Evolutionary conservation across 176 grass and related monocot species (phyloP).

Genomic region (Triticum turgidum): DNA sequence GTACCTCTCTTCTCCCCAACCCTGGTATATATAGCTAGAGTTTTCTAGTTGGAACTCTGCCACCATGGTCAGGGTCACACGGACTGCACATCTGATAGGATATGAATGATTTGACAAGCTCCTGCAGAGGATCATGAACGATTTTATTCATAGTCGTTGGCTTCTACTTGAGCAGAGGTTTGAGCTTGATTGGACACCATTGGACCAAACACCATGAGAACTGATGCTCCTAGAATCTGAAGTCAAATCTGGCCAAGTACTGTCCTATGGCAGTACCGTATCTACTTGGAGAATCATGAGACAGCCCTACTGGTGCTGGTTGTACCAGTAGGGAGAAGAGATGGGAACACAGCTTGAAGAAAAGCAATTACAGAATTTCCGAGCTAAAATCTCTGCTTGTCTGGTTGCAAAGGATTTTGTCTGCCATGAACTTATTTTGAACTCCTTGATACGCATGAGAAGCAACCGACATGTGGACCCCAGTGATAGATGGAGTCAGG

Average conservation of each 20-base stretch:
- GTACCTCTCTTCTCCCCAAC: slow-evolving; percentile 17
- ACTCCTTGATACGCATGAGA: neutral
- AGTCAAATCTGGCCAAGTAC: slow-evolving; percentile 26
- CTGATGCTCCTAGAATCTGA: slow-evolving; percentile 38
- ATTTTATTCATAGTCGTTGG: slow-evolving; percentile 18
- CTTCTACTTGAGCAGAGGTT: slow-evolving; percentile 19
- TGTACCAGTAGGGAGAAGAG: neutral
- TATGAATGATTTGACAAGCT: slow-evolving; percentile 16
- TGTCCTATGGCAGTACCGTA: slow-evolving; percentile 22
- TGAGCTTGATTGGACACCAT: slow-evolving; percentile 40
- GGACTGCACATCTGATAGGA: slow-evolving; percentile 9
- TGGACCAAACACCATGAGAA: slow-evolving; percentile 40
- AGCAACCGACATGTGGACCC: neutral
- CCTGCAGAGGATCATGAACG: neutral
- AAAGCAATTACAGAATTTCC: neutral
- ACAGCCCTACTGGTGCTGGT: slow-evolving; percentile 2
- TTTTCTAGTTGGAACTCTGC: slow-evolving; percentile 2
- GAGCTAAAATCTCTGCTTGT: neutral
- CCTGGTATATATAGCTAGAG: slow-evolving; percentile 41
- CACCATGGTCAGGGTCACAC: neutral
- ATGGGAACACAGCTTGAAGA: slow-evolving; percentile 5
- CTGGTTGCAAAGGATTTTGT: neutral
- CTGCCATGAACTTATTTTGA: neutral
- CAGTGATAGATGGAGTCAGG: slow-evolving; percentile 7
- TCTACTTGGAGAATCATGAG: slow-evolving; percentile 18